Conservation (phyloP, 2,329 filamentous ascomycete species). For the Fusarium sp. region DNA sequence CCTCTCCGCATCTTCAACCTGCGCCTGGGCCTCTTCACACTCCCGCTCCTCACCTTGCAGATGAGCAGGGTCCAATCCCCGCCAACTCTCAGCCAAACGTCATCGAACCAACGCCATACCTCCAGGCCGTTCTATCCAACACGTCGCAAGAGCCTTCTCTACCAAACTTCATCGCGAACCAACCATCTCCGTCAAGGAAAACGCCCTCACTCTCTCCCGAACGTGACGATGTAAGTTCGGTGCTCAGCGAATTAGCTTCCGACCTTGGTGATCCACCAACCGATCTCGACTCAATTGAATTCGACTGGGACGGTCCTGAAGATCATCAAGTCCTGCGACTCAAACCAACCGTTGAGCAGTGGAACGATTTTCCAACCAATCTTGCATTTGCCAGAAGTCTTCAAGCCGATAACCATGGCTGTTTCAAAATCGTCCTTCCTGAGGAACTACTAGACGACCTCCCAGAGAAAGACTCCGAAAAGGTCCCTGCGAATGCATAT, state of each 20-base stretch:
- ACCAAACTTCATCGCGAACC: conserved; percentile 2
- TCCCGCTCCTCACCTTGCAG: conserved; percentile 21
- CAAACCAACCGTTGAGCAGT: conserved; percentile 55
- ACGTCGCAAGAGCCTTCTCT: conserved; percentile 11
- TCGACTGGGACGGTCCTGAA: conserved; percentile 53
- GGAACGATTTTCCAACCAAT: conserved; percentile 56
- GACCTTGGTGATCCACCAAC: conserved; percentile 40
- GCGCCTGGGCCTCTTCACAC: conserved; percentile 19
- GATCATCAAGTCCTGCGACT: conserved; percentile 54
- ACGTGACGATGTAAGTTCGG: conserved; percentile 44
- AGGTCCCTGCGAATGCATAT: conserved; percentile 56
- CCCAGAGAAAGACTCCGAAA: conserved; percentile 52
- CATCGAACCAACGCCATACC: conserved; percentile 36
- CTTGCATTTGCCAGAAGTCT: conserved; percentile 53
- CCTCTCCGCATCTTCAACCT: conserved; percentile 22
- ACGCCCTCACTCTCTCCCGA: conserved; percentile 10
- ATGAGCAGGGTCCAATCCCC: conserved; percentile 40
- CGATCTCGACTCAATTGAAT: conserved; percentile 52
- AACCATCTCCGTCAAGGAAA: conserved; percentile 15
- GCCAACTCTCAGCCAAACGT: conserved; percentile 35
- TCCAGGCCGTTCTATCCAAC: conserved; percentile 19
- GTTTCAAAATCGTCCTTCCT: conserved; percentile 58
- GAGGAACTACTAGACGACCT: conserved; percentile 51
- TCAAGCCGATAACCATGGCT: conserved; percentile 55
- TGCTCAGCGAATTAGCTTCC: conserved; percentile 44